Evolutionary conservation across 306 rosid species (phyloP).

Genomic region (Ceratonia siliqua): DNA sequence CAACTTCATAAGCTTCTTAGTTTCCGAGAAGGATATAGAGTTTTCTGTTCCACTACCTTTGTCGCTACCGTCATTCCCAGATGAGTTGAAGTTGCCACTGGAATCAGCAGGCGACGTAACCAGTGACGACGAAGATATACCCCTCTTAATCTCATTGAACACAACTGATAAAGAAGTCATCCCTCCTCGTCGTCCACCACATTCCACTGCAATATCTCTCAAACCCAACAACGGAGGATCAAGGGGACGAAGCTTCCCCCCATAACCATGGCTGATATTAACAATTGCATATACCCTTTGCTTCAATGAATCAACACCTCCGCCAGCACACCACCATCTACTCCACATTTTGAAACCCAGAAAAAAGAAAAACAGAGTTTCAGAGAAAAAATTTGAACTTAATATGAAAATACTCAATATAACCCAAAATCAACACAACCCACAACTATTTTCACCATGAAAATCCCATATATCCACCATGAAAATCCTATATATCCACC

Average conservation of each 20-base stretch:
- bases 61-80: slow-evolving; percentile 11
- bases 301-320: slow-evolving; percentile 34
- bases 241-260: slow-evolving; percentile 28
- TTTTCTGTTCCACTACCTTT: slow-evolving; percentile 21
- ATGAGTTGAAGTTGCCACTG: not conserved
- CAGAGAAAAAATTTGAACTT: not conserved
- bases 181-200: slow-evolving; percentile 32
- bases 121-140: slow-evolving; percentile 28
- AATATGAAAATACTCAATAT: not conserved
- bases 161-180: slow-evolving; percentile 23
- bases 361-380: not conserved
- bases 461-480: slow-evolving; percentile 15
- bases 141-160: slow-evolving; percentile 36
- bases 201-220: slow-evolving; percentile 28
- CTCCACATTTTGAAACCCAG: slow-evolving; percentile 45
- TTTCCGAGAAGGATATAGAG: slow-evolving; percentile 59
- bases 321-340: slow-evolving; percentile 30
- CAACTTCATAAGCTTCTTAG: slow-evolving; percentile 87
- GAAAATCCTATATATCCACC: slow-evolving; percentile 15
- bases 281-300: slow-evolving; percentile 35
- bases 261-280: slow-evolving; percentile 32
- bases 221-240: slow-evolving; percentile 31
- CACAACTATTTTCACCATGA: not conserved
- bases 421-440: slow-evolving; percentile 25
- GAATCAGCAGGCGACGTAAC: slow-evolving; percentile 9